phyloP scores from a whole-genome alignment of 345 rosid genomes.

The Gynandropsis gynandra region DNA sequence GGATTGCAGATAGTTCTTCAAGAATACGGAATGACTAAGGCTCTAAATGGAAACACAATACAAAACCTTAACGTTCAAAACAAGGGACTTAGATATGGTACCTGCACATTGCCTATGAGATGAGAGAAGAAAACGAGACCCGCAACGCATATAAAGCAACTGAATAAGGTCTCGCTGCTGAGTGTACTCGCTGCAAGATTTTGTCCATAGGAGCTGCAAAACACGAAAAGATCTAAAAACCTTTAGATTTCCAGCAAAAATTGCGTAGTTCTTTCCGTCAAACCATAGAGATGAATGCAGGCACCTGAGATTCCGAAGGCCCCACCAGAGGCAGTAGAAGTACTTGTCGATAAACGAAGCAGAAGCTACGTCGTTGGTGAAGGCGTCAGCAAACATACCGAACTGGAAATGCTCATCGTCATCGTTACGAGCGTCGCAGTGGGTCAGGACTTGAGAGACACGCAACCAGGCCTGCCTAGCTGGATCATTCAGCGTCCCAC shows the following conservation, averaged over 20 bases:
- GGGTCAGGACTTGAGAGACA: slow-evolving; percentile 29
- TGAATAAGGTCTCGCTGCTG: slow-evolving; percentile 49
- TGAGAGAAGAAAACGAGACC: slow-evolving; percentile 78
- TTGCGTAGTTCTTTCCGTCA: background rate
- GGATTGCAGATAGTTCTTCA: slow-evolving; percentile 78
- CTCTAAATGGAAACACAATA: background rate
- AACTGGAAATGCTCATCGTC: slow-evolving; percentile 40
- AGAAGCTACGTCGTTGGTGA: slow-evolving; percentile 50
- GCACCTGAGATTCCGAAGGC: slow-evolving; percentile 68
- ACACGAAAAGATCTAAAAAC: slow-evolving; percentile 10
- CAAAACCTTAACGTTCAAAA: background rate
- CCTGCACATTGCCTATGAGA: slow-evolving; percentile 88
- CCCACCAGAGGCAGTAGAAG: slow-evolving; percentile 95
- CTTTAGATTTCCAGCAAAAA: background rate
- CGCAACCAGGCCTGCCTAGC: slow-evolving; percentile 62
- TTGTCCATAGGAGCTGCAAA: slow-evolving; percentile 81
- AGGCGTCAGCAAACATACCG: slow-evolving; percentile 72
- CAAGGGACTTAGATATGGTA: too few relatives aligned
- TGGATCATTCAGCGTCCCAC: slow-evolving; percentile 33
- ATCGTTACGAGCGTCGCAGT: slow-evolving; percentile 50
- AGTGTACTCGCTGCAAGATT: slow-evolving; percentile 50
- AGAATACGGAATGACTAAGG: slow-evolving; percentile 11
- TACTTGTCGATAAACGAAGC: slow-evolving; percentile 51
- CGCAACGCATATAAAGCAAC: slow-evolving; percentile 54
- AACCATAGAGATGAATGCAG: background rate